Evolutionary conservation across 2,329 filamentous ascomycete genomes (phyloP), one percentile per base, ranked within the genome.

Genomic region (Aspergillus arachidicola): DNA sequence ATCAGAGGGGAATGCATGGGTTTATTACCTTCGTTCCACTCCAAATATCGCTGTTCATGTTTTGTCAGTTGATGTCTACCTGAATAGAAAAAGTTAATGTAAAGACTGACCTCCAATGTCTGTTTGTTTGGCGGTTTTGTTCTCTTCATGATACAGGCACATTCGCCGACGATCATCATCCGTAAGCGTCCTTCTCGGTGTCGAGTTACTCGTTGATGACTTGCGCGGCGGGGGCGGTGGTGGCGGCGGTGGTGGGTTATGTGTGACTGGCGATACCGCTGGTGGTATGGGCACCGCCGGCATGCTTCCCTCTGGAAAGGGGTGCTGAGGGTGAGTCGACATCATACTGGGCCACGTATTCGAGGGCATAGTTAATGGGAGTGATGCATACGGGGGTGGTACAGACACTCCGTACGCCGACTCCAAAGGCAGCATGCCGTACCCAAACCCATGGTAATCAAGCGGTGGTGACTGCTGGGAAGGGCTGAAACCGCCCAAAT

Each of bases 61-160:
- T 50, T 28, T 26, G 59, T 75, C 59, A 78, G 69, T 59, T 16
- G 43, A 57, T 30, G 38, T 16, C 38, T 26, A 54, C 19, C 23
- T 32, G 41, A 46, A 43, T 43, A 32, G 41, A 46, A 45, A 56
- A 58, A 34, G 45, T n/a, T 43, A 34, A 38, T 57, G 51, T 55
- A 51, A 55, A 19, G 19, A 76, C 86, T 78, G 82, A 91, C 89
- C 86, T 80, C 95, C 95, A 79, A 99, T 99, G 74, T 98, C 94
- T 21, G 93, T 95, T 81, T 99, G 95, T 80, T 97, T 97, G 53
- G 93, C 89, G 56, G 88, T 90, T 26, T 94, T 95, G 75, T 98
- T 90, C 66, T 96, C 91, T 75, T 95, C 91, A 71, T 94, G 91
- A 78, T 94, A 97, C 74, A 93, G 87, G 78, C 95, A 99, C 94